phyloP scores from a whole-genome alignment of 148 eudicot species.

The Camellia japonica region DNA sequence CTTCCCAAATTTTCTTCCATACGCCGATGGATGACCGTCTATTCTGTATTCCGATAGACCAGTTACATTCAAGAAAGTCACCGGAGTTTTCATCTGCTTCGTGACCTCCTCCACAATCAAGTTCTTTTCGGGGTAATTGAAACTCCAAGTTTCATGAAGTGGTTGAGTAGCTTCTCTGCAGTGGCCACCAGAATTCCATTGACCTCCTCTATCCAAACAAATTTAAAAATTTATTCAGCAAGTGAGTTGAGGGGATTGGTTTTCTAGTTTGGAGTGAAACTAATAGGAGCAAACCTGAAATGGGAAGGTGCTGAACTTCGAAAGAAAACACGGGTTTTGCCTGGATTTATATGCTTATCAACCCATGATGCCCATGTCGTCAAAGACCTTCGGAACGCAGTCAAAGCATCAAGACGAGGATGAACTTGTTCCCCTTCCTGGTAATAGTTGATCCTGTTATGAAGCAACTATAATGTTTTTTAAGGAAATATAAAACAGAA shows the following conservation, averaged over 20 bases:
- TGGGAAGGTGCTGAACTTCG: conserved; percentile 91
- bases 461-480: neutral
- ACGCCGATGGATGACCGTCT: conserved; percentile 86
- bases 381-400: conserved; percentile 68
- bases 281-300: conserved; percentile 60
- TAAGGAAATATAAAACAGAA: neutral
- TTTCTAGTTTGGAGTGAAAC: neutral
- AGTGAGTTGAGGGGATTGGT: neutral
- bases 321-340: conserved; percentile 71
- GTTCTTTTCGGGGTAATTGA: conserved; percentile 52
- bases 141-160: conserved; percentile 27
- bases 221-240: conserved; percentile 9
- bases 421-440: conserved; percentile 77
- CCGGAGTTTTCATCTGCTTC: conserved; percentile 61
- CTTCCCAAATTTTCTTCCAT: conserved; percentile 48
- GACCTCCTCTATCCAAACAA: conserved; percentile 68
- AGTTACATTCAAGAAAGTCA: conserved; percentile 65
- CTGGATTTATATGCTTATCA: conserved; percentile 56
- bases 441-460: conserved; percentile 74
- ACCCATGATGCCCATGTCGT: conserved; percentile 89
- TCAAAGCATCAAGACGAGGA: conserved; percentile 64
- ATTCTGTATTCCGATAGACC: conserved; percentile 67
- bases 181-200: conserved; percentile 92
- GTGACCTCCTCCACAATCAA: conserved; percentile 53
- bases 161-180: conserved; percentile 75